Evolutionary conservation across 2,329 filamentous ascomycete species (phyloP).

Genomic region (Fusarium nisikadoi): DNA sequence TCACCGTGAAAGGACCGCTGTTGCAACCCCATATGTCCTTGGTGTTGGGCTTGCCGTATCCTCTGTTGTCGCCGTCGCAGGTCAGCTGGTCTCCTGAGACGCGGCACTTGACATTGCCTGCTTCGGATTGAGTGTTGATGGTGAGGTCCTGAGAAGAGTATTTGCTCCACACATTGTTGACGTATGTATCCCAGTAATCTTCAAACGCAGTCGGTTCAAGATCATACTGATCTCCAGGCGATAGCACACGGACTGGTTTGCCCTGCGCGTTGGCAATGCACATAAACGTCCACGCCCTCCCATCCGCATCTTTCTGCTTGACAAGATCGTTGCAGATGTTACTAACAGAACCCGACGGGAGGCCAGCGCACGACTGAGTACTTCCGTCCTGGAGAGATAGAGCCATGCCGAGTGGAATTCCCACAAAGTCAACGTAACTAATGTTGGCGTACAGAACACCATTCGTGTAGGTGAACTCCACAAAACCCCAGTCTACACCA

Average conservation of each 20-base stretch:
- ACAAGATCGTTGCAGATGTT: constrained; percentile 55
- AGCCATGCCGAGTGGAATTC: constrained; percentile 62
- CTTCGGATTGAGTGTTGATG: constrained; percentile 56
- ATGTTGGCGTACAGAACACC: constrained; percentile 59
- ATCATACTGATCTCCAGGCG: constrained; percentile 55
- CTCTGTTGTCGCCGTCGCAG: constrained; percentile 56
- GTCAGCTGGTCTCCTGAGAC: constrained; percentile 50
- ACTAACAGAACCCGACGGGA: constrained; percentile 49
- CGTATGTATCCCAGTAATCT: constrained; percentile 58
- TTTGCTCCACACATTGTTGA: constrained; percentile 58
- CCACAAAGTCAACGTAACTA: constrained; percentile 63
- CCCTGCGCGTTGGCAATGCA: constrained; percentile 54
- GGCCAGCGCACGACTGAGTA: constrained; percentile 54
- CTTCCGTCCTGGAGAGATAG: constrained; percentile 52
- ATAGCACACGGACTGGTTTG: constrained; percentile 56
- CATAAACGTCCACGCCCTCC: constrained; percentile 56
- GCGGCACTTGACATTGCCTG: constrained; percentile 54
- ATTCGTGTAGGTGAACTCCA: constrained; percentile 58
- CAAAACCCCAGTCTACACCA: constrained; percentile 60
- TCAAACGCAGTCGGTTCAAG: constrained; percentile 50
- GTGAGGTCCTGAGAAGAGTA: constrained; percentile 53
- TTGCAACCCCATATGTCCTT: constrained; percentile 64
- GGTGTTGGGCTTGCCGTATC: constrained; percentile 56
- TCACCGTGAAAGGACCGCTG: constrained; percentile 58
- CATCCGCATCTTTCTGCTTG: constrained; percentile 52